Evolutionary conservation across 441 rosid species (phyloP).

Genomic region (Gossypium gossypioides): DNA sequence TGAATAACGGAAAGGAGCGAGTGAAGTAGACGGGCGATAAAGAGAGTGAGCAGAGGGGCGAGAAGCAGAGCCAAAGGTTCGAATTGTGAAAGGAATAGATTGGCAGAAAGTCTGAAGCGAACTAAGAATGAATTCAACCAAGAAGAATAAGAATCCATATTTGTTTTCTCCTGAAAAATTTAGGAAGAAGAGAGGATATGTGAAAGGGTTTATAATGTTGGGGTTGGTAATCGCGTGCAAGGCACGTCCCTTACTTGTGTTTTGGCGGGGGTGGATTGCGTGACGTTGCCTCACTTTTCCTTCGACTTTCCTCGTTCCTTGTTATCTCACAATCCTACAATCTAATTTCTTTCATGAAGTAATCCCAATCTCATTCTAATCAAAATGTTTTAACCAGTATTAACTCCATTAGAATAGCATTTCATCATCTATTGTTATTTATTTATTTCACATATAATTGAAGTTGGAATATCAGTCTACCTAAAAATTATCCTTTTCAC

Average conservation of each 20-base stretch:
- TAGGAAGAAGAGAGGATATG: neutral
- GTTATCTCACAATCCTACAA: neutral
- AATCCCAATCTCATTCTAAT: too few relatives aligned
- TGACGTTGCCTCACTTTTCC: neutral
- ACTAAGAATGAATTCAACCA: constrained; percentile 25
- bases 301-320: neutral
- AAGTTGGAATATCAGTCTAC: too few relatives aligned
- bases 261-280: constrained; percentile 14
- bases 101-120: constrained; percentile 37
- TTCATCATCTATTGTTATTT: too few relatives aligned
- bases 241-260: constrained; percentile 1
- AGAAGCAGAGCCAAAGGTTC: constrained; percentile 64
- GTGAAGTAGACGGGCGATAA: constrained; percentile 42
- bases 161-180: neutral
- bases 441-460: too few relatives aligned
- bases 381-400: too few relatives aligned
- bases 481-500: too few relatives aligned
- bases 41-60: constrained; percentile 53
- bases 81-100: constrained; percentile 47
- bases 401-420: too few relatives aligned
- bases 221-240: constrained; percentile 12
- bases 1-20: constrained; percentile 36
- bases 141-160: constrained; percentile 26
- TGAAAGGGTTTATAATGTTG: neutral
- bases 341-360: too few relatives aligned